Evolutionary conservation across 2,329 filamentous ascomycete genomes (phyloP), one percentile per base, ranked within the genome.

Genomic region (Phaeosphaeriaceae sp.): DNA sequence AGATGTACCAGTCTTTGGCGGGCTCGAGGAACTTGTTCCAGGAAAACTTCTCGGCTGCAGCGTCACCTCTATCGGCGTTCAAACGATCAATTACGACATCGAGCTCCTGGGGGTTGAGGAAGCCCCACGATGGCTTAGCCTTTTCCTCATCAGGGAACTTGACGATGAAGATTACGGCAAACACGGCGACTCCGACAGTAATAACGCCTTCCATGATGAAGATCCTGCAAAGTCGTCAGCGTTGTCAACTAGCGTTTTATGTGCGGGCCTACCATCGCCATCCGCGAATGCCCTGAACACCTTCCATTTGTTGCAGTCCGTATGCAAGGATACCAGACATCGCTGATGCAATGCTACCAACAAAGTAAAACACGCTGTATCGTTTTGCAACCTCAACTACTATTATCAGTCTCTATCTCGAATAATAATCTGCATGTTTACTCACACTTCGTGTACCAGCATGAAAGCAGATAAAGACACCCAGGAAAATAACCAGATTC

Each of bases 401-500:
- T 29, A 11, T 20, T 13, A 26, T 56, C 36, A 54, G 36, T 21
- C 34, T 15, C 17, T 33, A 11, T 6, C 18, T 7, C 13, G 8
- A n/a, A n/a, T 33, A 21, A 2, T 4, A n/a, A 5, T 11, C 3
- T 3, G 9, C n/a, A 21, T n/a, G n/a, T n/a, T 15, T 6, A 51
- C 61, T 46, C 52, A 58, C 61, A 63, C 15, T 62, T 62, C 3
- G 62, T 65, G 44, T 63, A 63, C 62, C 62, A 65, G 34, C 56
- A 61, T 13, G 49, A 55, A 3, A 65, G 40, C 11, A 64, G 26
- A 35, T 60, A 63, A 7, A 64, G 26, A 44, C 59, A 61, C 2
- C 60, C 60, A 3, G 60, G 60, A 26, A 66, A 66, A 29, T 62
- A 66, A 4, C 62, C 62, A 23, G 41, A 48, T 43, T 66, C 60